Percentiles rank a stretch among this genome's conserved stretches.
Conservation (phyloP, 345 rosid genomes). For the Odontarrhena argentea region DNA sequence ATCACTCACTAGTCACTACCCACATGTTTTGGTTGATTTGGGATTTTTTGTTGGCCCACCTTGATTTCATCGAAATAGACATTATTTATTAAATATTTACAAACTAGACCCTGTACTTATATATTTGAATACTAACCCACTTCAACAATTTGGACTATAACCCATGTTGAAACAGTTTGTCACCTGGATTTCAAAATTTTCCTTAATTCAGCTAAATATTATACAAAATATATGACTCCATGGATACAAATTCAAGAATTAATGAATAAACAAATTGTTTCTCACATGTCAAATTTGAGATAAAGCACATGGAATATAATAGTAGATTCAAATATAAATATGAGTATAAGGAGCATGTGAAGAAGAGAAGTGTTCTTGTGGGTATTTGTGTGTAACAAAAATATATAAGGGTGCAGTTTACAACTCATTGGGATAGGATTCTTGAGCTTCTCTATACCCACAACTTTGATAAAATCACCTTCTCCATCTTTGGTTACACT, state of each 20-base stretch:
- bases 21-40: not conserved
- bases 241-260: too few species aligned
- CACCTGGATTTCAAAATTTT: not conserved
- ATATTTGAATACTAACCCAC: not conserved
- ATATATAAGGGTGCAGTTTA: not conserved
- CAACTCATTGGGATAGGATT: too few species aligned
- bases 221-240: too few species aligned
- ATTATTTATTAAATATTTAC: conserved; percentile 12
- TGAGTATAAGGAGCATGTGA: too few species aligned
- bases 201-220: not conserved
- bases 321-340: too few species aligned
- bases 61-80: conserved; percentile 11
- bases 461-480: too few species aligned
- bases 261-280: too few species aligned
- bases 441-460: too few species aligned
- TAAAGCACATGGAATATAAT: too few species aligned
- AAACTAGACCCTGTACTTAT: conserved; percentile 4
- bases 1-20: not conserved
- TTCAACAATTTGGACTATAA: not conserved
- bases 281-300: too few species aligned
- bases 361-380: too few species aligned
- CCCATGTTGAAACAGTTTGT: not conserved
- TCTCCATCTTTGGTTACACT: too few species aligned
- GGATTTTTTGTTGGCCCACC: conserved; percentile 2
- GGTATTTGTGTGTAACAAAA: not conserved